These are phyloP conservation scores for Boletus vermiculosoides DNA, from an alignment of 768 basidiomycete genomes.

Conservation along the genomic window DNA sequence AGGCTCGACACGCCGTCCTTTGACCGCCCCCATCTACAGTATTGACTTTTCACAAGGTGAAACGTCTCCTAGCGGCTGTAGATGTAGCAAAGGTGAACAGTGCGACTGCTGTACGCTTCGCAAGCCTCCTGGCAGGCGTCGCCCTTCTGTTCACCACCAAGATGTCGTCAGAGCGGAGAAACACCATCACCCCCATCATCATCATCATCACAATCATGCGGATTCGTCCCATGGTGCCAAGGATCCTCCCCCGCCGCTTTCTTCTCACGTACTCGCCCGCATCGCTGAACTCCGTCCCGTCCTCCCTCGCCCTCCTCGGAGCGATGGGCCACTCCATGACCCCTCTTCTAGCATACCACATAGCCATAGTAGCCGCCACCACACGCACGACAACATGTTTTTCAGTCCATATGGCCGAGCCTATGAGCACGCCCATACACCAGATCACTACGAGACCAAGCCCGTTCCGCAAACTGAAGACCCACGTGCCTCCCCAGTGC, in stretches of 20 bases:
- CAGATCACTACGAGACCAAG: slow-evolving; percentile 34
- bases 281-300: slow-evolving; percentile 68
- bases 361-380: slow-evolving; percentile 43
- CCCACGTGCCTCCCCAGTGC: slow-evolving; percentile 20
- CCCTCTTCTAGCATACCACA: slow-evolving; percentile 47
- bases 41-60: slow-evolving; percentile 50
- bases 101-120: slow-evolving; percentile 63
- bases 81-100: slow-evolving; percentile 40
- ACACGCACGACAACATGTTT: slow-evolving; percentile 47
- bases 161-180: slow-evolving; percentile 31
- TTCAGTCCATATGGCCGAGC: slow-evolving; percentile 72
- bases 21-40: slow-evolving; percentile 36
- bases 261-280: slow-evolving; percentile 55
- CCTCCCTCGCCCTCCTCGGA: slow-evolving; percentile 55
- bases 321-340: slow-evolving; percentile 43
- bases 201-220: slow-evolving; percentile 15
- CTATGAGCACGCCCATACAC: slow-evolving; percentile 49
- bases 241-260: slow-evolving; percentile 26
- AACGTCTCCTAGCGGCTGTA: slow-evolving; percentile 47
- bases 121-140: slow-evolving; percentile 39
- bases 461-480: slow-evolving; percentile 12
- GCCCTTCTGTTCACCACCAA: slow-evolving; percentile 29
- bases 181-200: slow-evolving; percentile 8
- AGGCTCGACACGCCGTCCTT: slow-evolving; percentile 52
- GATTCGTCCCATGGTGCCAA: slow-evolving; percentile 14